Percentiles rank a stretch among this genome's conserved stretches.
Conservation (phyloP, 1,284 basidiomycete species). For the Inonotus obliquus region DNA sequence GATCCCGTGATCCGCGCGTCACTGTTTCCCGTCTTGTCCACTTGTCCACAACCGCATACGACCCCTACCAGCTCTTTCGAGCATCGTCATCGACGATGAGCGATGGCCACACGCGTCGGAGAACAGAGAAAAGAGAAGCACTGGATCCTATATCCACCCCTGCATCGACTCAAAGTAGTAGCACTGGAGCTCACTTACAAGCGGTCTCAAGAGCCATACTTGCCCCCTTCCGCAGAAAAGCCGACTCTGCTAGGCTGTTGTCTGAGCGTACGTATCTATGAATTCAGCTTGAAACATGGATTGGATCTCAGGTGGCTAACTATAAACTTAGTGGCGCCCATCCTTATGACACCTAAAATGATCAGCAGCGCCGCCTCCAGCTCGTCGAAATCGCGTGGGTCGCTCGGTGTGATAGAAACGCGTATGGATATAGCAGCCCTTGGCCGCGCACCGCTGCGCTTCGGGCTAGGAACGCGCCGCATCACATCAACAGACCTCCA, state of each 20-base stretch:
- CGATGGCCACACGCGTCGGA: slow-evolving; percentile 14
- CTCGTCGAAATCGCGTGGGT: slow-evolving; percentile 45
- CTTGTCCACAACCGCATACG: neutral
- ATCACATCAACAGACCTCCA: slow-evolving; percentile 80
- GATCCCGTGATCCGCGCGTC: neutral
- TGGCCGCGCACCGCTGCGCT: slow-evolving; percentile 65
- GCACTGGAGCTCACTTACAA: slow-evolving; percentile 35
- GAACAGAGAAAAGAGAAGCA: slow-evolving; percentile 14
- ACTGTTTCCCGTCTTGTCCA: neutral
- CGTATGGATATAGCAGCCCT: slow-evolving; percentile 66
- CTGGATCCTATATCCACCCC: slow-evolving; percentile 17
- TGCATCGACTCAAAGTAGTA: slow-evolving; percentile 8
- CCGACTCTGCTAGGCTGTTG: slow-evolving; percentile 63
- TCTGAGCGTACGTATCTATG: slow-evolving; percentile 55
- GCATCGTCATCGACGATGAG: slow-evolving; percentile 9
- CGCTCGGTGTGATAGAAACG: slow-evolving; percentile 35
- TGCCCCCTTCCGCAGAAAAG: slow-evolving; percentile 65
- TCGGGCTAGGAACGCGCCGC: slow-evolving; percentile 59
- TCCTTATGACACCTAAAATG: slow-evolving; percentile 86
- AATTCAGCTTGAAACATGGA: neutral
- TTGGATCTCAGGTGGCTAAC: neutral
- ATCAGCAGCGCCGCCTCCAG: slow-evolving; percentile 62
- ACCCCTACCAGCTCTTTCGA: neutral
- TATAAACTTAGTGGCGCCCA: slow-evolving; percentile 71
- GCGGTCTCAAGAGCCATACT: slow-evolving; percentile 62